These are phyloP conservation scores for Phytophthora pisi DNA, from an alignment of 352 stramenopile species.

Conservation along the genomic window DNA sequence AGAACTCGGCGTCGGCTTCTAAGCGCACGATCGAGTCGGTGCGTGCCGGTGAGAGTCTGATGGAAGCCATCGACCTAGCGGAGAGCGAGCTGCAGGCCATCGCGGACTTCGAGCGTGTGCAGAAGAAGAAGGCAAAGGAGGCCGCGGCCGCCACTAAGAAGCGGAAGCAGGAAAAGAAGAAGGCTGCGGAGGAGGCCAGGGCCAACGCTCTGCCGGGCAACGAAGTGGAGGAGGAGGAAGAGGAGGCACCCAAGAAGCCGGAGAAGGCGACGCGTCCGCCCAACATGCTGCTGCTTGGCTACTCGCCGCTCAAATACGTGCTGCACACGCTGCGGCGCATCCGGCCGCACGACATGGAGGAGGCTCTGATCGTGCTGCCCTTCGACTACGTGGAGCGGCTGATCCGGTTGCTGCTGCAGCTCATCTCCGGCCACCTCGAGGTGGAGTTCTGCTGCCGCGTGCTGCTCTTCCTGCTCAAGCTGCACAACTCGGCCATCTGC, in stretches of 20 bases:
- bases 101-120: constrained; percentile 65
- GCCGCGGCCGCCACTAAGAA: constrained; percentile 70
- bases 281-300: constrained; percentile 95
- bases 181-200: constrained; percentile 45
- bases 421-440: constrained; percentile 88
- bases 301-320: constrained; percentile 95
- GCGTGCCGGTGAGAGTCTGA: constrained; percentile 89
- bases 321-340: constrained; percentile 93
- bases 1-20: constrained; percentile 85
- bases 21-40: constrained; percentile 94
- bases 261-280: constrained; percentile 63
- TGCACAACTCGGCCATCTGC: constrained; percentile 84
- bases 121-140: constrained; percentile 67
- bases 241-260: constrained; percentile 38
- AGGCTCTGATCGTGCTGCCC: constrained; percentile 97
- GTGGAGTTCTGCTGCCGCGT: constrained; percentile 93
- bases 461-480: constrained; percentile 74
- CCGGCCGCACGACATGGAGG: constrained; percentile 96
- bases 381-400: constrained; percentile 95
- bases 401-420: constrained; percentile 91
- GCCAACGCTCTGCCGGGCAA: constrained; percentile 39
- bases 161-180: constrained; percentile 43
- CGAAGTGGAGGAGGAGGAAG: constrained; percentile 31
- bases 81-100: constrained; percentile 92
- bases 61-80: constrained; percentile 95